Conservation (phyloP, 352 stramenopile species). For the Phytophthora aleatoria region DNA sequence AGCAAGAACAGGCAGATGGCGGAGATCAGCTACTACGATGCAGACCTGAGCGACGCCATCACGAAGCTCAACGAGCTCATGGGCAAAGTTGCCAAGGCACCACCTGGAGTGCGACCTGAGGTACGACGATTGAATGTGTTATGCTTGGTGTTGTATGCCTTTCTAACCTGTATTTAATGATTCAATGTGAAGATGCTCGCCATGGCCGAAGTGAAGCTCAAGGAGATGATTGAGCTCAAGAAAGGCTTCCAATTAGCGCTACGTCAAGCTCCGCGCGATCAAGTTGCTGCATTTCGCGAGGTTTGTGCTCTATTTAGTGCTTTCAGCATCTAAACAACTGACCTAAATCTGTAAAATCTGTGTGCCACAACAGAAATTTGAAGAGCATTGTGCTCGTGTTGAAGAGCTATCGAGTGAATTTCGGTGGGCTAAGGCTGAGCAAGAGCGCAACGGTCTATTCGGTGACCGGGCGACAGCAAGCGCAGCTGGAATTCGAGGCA, state of each 20-base stretch:
- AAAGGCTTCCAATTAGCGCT: slow-evolving; percentile 87
- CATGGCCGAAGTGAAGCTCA: slow-evolving; percentile 84
- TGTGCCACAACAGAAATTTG: slow-evolving; percentile 69
- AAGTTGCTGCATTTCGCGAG: slow-evolving; percentile 71
- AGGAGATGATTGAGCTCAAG: slow-evolving; percentile 83
- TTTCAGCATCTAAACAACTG: background rate
- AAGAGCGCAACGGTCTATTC: slow-evolving; percentile 80
- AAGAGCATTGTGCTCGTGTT: slow-evolving; percentile 75
- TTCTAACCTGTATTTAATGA: background rate
- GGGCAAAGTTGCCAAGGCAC: slow-evolving; percentile 82
- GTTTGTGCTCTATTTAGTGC: slow-evolving; percentile 30
- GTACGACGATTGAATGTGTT: slow-evolving; percentile 22
- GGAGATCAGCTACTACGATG: slow-evolving; percentile 90
- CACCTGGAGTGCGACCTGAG: slow-evolving; percentile 69
- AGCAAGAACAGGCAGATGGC: slow-evolving; percentile 47
- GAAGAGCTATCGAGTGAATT: slow-evolving; percentile 85
- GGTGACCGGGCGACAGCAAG: slow-evolving; percentile 51
- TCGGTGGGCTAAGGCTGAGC: slow-evolving; percentile 78
- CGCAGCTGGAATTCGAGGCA: slow-evolving; percentile 15
- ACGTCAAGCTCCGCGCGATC: slow-evolving; percentile 72
- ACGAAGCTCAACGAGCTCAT: slow-evolving; percentile 87
- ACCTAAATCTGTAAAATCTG: background rate
- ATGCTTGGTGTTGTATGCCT: background rate
- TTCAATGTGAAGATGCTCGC: slow-evolving; percentile 54
- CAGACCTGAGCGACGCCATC: slow-evolving; percentile 82